phyloP scores from a whole-genome alignment of 495 filamentous ascomycete genomes.

The Penicillium paxilli region DNA sequence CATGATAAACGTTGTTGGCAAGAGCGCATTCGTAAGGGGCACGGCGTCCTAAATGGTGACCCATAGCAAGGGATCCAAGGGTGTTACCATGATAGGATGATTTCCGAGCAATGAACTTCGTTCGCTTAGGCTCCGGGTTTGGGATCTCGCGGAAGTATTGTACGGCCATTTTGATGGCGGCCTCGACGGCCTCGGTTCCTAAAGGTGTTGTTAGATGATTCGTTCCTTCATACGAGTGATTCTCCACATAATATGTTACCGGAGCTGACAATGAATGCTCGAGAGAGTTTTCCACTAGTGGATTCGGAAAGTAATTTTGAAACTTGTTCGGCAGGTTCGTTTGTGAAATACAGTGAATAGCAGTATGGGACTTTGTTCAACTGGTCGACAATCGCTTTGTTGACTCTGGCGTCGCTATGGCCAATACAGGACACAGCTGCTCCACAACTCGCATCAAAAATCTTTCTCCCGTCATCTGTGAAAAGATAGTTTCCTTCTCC shows the following conservation, averaged over 20 bases:
- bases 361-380: constrained; percentile 42
- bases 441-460: constrained; percentile 31
- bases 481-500: constrained; percentile 20
- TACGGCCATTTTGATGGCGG: constrained; percentile 57
- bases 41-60: constrained; percentile 58
- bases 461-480: constrained; percentile 14
- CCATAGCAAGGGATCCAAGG: constrained; percentile 62
- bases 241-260: constrained; percentile 24
- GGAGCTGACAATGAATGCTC: constrained; percentile 48
- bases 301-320: constrained; percentile 33
- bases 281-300: constrained; percentile 32
- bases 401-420: constrained; percentile 37
- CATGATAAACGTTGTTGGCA: constrained; percentile 52
- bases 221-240: too few species aligned
- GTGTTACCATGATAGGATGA: constrained; percentile 74
- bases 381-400: constrained; percentile 41
- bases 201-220: too few species aligned
- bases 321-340: constrained; percentile 34
- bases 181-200: constrained; percentile 65
- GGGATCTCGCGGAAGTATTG: constrained; percentile 56
- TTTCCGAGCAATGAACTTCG: constrained; percentile 59
- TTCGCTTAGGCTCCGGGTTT: constrained; percentile 39
- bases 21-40: constrained; percentile 63
- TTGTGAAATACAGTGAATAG: constrained; percentile 46
- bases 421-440: constrained; percentile 41